A percentile compares a stretch with the other conserved stretches of the same genome.
These are phyloP conservation scores for Dalbergia cochinchinensis DNA, from an alignment of 306 rosid species.

Conservation along the genomic window DNA sequence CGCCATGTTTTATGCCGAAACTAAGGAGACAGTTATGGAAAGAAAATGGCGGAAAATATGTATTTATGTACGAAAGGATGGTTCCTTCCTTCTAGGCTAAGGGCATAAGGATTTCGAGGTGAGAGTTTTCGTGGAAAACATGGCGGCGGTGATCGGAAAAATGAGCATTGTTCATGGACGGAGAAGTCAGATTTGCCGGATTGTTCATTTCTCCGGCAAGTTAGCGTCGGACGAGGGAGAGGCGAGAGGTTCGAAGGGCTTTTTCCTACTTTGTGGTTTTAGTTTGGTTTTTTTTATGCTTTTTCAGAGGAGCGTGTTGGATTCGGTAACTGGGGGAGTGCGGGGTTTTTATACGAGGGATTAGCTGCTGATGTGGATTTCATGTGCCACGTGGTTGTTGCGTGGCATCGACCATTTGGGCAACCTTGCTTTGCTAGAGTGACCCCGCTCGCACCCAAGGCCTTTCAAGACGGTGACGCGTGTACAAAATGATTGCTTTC, in stretches of 20 bases:
- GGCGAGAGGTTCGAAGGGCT: background rate
- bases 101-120: background rate
- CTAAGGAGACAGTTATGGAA: background rate
- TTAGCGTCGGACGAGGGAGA: slow-evolving; percentile 29
- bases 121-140: slow-evolving; percentile 74
- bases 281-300: background rate
- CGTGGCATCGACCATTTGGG: slow-evolving; percentile 47
- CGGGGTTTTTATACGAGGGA: slow-evolving; percentile 55
- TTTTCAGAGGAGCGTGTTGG: slow-evolving; percentile 29
- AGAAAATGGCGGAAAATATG: background rate
- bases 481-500: slow-evolving; percentile 25
- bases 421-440: slow-evolving; percentile 32
- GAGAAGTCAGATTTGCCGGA: slow-evolving; percentile 53
- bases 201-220: slow-evolving; percentile 75
- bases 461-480: slow-evolving; percentile 39
- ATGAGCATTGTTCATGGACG: slow-evolving; percentile 54
- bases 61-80: background rate
- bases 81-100: slow-evolving; percentile 42
- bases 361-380: slow-evolving; percentile 56
- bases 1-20: slow-evolving; percentile 19
- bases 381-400: slow-evolving; percentile 45
- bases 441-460: slow-evolving; percentile 49
- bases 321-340: slow-evolving; percentile 45
- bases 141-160: slow-evolving; percentile 83
- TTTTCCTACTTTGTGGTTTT: background rate